Evolutionary conservation across 257 asterid genomes (phyloP).

Genomic region (Solanum infundibuliforme): DNA sequence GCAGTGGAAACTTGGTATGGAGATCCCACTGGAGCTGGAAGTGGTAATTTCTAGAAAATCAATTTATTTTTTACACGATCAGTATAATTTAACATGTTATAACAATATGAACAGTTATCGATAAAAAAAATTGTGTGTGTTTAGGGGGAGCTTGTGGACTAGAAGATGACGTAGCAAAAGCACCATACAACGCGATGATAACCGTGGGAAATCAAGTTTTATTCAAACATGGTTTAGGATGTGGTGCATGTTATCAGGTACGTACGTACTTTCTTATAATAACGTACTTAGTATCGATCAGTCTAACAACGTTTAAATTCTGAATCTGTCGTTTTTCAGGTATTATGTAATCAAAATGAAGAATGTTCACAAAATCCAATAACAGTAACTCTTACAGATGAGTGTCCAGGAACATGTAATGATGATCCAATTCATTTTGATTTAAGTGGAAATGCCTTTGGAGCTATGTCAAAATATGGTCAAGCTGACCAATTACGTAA

Average conservation of each 20-base stretch:
- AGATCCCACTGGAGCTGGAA: neutral
- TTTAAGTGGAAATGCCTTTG: constrained; percentile 1
- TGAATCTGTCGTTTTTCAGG: neutral
- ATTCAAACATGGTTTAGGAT: neutral
- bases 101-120: neutral
- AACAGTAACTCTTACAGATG: neutral
- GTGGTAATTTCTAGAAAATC: neutral
- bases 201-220: constrained; percentile 8
- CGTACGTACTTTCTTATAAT: neutral
- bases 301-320: neutral
- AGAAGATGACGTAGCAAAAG: neutral
- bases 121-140: neutral
- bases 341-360: neutral
- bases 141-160: constrained; percentile 8
- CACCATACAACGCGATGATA: neutral
- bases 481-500: neutral
- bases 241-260: constrained; percentile 6
- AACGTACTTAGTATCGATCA: neutral
- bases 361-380: neutral
- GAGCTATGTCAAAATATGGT: neutral
- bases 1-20: constrained; percentile 7
- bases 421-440: neutral
- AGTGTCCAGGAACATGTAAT: neutral
- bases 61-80: neutral
- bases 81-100: neutral